Evolutionary conservation across 2,329 filamentous ascomycete species (phyloP), one percentile per base, ranked within the genome.

Genomic region (Fusarium bulbicola): DNA sequence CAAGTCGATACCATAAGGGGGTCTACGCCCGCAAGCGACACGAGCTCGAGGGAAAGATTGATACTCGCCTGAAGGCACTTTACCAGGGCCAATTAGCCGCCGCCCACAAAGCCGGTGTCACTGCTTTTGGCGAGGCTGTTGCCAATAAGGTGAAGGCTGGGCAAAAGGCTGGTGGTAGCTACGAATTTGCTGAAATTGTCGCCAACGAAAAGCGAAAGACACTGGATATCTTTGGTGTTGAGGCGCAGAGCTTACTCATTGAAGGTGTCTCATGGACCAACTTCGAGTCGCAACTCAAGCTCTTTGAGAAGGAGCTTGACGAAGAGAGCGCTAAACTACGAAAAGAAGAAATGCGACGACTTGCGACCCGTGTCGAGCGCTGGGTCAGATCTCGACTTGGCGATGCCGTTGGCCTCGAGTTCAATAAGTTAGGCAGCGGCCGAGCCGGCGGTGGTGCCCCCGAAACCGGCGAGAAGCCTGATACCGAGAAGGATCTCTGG

Each of bases 141-240:
- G 91, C 91, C n/a, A 84, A 86, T 59, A 92, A 94, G 54, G 95
- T 99, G 74, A 99, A 98, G 83, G 87, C 90, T 32, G 95, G 95
- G 6, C 95, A 98, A 82, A 98, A 97, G 86, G 94, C 95, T 62
- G 95, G 95, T 28, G 92, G 91, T 13, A 88, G 89, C 59, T 98
- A 99, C 79, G 96, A 99, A 80, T 99, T 99, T 82, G 95, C 95
- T 28, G 93, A 97, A 75, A 98, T 98, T 76, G 96, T 99, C 11
- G 90, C 91, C 43, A 87, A 90, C 63, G 93, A 98, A 81, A 97
- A 96, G 84, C 89, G 88, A 77, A 90, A 90, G 80, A 91, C 94
- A 1, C 80, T 97, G 40, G 87, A 91, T 21, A 88, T 89, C 49
- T 99, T 97, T 80, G 91, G 93, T 79, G 86, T 88, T 26, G 92